Conservation (phyloP, 2,329 filamentous ascomycete species). For the Dryadomyces quercus-mongolicae region DNA sequence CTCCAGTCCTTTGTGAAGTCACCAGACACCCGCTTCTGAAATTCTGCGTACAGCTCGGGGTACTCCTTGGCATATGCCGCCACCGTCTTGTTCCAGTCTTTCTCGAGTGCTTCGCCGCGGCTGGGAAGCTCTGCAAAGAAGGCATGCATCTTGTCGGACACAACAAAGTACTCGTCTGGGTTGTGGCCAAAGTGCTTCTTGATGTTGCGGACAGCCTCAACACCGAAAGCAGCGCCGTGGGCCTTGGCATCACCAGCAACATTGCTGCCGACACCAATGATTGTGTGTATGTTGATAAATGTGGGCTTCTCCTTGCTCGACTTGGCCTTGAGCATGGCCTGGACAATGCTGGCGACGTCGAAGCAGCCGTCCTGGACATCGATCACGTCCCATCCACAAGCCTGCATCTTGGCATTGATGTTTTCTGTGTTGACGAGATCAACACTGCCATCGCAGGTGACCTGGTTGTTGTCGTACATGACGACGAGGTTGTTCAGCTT, state of each 20-base stretch:
- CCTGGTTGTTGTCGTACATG: conserved; percentile 49
- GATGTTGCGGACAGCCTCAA: conserved; percentile 38
- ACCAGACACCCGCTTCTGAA: conserved; percentile 33
- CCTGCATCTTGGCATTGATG: conserved; percentile 44
- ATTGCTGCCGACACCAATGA: conserved; percentile 39
- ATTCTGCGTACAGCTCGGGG: conserved; percentile 23
- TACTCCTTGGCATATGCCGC: conserved; percentile 9
- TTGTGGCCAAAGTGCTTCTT: conserved; percentile 39
- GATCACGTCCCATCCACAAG: conserved; percentile 42
- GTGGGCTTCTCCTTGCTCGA: conserved; percentile 14
- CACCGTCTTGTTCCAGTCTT: conserved; percentile 32
- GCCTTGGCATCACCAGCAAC: conserved; percentile 35
- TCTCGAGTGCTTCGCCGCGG: conserved; percentile 32
- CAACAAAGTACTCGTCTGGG: conserved; percentile 31
- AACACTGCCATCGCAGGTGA: conserved; percentile 45
- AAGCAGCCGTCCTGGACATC: conserved; percentile 40
- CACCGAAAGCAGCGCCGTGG: conserved; percentile 45
- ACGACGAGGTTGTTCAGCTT: conserved; percentile 43
- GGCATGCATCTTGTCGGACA: conserved; percentile 30
- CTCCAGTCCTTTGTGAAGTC: conserved; percentile 36
- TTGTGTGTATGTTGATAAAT: conserved; percentile 44
- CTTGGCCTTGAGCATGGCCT: conserved; percentile 21
- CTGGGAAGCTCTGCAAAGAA: conserved; percentile 38
- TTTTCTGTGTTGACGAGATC: conserved; percentile 43
- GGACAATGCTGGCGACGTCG: conserved; percentile 33